These are phyloP conservation scores for Acacia pycnantha DNA, from an alignment of 331 rosid genomes.

Conservation along the genomic window DNA sequence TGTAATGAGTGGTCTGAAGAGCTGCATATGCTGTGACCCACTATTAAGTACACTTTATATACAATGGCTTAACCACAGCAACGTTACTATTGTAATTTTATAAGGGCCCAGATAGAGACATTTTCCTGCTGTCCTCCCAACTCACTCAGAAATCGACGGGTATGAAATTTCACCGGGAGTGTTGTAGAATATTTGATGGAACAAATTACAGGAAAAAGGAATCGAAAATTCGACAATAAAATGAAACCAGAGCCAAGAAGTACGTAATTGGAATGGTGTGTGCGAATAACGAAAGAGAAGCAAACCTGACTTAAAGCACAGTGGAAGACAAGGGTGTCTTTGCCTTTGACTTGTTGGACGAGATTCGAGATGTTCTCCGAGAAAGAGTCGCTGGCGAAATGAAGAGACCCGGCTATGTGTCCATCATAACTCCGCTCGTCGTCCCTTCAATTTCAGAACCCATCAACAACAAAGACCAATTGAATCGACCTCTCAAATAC, in stretches of 20 bases:
- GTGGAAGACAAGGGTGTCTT: conserved; percentile 87
- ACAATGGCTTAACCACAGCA: neutral
- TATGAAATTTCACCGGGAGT: neutral
- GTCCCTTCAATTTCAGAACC: conserved; percentile 47
- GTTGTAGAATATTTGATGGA: neutral
- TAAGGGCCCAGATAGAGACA: neutral
- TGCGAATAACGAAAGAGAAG: neutral
- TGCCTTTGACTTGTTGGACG: conserved; percentile 63
- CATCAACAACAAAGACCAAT: neutral
- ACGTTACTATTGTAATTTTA: too few species aligned
- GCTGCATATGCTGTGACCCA: neutral
- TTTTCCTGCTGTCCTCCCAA: neutral
- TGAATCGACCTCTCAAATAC: neutral
- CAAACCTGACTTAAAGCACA: conserved; percentile 87
- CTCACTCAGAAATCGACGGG: neutral
- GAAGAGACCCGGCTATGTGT: conserved; percentile 88
- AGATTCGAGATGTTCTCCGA: conserved; percentile 72
- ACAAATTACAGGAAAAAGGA: neutral
- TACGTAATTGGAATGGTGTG: neutral
- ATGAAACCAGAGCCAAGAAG: neutral
- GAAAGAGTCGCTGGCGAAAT: conserved; percentile 74
- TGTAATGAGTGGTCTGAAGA: neutral
- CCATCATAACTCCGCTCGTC: conserved; percentile 88
- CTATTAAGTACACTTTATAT: neutral
- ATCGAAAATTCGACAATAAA: neutral